Evolutionary conservation across 2,329 filamentous ascomycete genomes (phyloP).

Genomic region (Fusarium sp.): DNA sequence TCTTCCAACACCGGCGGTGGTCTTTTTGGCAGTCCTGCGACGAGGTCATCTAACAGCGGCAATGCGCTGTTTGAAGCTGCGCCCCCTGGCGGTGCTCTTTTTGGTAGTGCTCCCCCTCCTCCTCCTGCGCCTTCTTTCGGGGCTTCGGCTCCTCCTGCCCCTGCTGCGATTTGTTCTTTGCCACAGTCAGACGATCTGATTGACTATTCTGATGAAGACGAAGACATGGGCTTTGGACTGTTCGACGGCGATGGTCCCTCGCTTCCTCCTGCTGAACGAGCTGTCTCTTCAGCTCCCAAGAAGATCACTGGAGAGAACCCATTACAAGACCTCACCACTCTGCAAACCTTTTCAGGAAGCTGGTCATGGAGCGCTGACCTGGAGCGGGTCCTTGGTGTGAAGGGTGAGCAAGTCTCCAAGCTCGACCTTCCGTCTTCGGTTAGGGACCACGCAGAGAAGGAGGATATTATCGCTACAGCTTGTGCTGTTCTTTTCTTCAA

Average conservation of each 20-base stretch:
- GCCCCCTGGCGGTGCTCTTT: background rate
- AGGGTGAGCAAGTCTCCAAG: background rate
- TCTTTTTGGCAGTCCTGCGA: background rate
- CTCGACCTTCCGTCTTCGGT: constrained; percentile 11
- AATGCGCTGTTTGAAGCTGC: background rate
- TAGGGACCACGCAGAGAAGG: background rate
- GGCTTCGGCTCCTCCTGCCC: no score
- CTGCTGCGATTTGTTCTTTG: background rate
- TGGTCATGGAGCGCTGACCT: constrained; percentile 49
- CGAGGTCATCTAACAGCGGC: background rate
- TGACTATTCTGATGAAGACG: no score
- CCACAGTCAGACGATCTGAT: no score
- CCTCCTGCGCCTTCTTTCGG: no score
- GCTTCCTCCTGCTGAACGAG: background rate
- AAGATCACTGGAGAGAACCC: background rate
- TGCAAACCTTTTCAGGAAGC: constrained; percentile 58
- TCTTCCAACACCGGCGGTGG: background rate
- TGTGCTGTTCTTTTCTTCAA: constrained; percentile 55
- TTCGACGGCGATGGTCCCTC: background rate
- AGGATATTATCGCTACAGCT: constrained; percentile 43
- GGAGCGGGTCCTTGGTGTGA: constrained; percentile 41
- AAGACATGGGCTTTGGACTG: background rate
- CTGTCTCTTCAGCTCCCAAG: background rate
- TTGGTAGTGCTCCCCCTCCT: background rate
- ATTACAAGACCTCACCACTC: constrained; percentile 55